phyloP scores from a whole-genome alignment of 176 grass and related monocot genomes.

The Melocanna baccifera region DNA sequence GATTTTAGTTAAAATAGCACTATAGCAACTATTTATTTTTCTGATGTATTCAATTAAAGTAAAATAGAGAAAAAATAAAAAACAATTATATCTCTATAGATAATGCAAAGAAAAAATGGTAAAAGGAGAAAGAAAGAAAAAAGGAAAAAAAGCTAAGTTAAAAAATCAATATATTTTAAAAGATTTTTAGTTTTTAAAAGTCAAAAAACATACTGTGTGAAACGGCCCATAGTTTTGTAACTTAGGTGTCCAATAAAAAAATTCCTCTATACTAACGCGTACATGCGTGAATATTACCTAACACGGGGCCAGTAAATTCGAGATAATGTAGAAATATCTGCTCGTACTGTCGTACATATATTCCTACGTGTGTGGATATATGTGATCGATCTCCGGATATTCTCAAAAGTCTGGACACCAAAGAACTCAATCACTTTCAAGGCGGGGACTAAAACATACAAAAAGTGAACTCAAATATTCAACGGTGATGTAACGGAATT shows the following conservation, averaged over 20 bases:
- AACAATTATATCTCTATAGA: too few species aligned
- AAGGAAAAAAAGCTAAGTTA: too few species aligned
- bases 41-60: too few species aligned
- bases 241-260: conserved; percentile 1
- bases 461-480: background rate
- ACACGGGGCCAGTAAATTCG: background rate
- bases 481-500: background rate
- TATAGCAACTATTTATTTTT: too few species aligned
- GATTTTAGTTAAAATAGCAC: too few species aligned
- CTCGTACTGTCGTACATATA: background rate
- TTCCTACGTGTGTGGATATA: background rate
- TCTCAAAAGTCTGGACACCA: background rate
- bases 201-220: too few species aligned
- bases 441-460: background rate
- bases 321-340: background rate
- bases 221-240: background rate
- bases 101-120: too few species aligned
- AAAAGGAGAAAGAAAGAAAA: too few species aligned
- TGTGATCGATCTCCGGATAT: background rate
- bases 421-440: background rate
- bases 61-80: too few species aligned
- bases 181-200: too few species aligned
- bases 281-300: background rate
- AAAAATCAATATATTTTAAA: too few species aligned
- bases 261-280: too few species aligned